Conservation (phyloP, 352 stramenopile species). For the Globisporangium nodosum region DNA sequence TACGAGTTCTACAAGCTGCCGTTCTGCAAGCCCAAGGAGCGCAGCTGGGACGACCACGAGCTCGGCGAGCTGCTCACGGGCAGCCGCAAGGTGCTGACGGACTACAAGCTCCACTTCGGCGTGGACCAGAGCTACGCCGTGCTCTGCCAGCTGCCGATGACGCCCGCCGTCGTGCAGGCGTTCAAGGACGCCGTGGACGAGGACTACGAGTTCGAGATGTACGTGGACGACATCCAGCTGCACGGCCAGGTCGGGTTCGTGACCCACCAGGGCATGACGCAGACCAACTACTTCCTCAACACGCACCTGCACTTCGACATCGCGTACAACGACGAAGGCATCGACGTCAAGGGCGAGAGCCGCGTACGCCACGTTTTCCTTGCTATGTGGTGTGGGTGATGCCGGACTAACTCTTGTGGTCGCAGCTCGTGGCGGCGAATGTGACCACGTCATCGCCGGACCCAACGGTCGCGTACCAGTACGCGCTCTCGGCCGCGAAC, state of each 20-base stretch:
- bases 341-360: conserved; percentile 78
- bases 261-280: conserved; percentile 58
- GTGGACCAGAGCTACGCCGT: conserved; percentile 83
- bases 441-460: conserved; percentile 57
- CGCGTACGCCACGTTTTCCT: conserved; percentile 23
- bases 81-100: conserved; percentile 90
- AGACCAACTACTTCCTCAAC: conserved; percentile 90
- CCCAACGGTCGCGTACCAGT: conserved; percentile 51
- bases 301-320: conserved; percentile 96
- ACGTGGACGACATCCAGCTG: conserved; percentile 96
- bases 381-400: neutral
- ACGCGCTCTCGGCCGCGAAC: conserved; percentile 41
- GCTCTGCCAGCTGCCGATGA: conserved; percentile 87
- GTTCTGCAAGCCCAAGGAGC: conserved; percentile 89
- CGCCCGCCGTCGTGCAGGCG: conserved; percentile 65
- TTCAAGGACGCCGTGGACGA: conserved; percentile 97
- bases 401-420: neutral
- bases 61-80: conserved; percentile 95
- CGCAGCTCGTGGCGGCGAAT: conserved; percentile 67
- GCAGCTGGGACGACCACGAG: conserved; percentile 86
- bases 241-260: conserved; percentile 94
- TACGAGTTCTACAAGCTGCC: conserved; percentile 98
- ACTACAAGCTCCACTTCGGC: conserved; percentile 80
- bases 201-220: conserved; percentile 98
- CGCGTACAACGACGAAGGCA: conserved; percentile 86